A percentile compares a stretch with the other conserved stretches of the same genome.
phyloP scores from a whole-genome alignment of 345 rosid species.

The Cardamine occulta region DNA sequence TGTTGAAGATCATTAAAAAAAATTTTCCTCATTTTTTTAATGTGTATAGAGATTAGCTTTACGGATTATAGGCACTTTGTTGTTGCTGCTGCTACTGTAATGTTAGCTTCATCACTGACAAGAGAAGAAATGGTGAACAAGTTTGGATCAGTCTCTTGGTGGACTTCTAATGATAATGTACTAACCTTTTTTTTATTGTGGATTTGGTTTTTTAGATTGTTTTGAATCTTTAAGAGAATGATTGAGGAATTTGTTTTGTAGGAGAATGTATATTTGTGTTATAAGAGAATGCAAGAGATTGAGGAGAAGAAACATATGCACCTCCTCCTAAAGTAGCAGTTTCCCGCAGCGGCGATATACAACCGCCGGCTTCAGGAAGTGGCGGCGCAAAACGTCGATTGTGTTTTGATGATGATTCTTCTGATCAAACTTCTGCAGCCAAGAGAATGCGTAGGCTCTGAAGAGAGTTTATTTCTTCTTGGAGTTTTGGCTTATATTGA shows the following conservation, averaged over 20 bases:
- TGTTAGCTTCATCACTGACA: constrained; percentile 57
- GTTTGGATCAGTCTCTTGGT: constrained; percentile 54
- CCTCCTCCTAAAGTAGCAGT: constrained; percentile 31
- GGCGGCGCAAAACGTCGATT: constrained; percentile 65
- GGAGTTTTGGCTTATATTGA: constrained; percentile 42
- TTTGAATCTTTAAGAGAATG: not conserved
- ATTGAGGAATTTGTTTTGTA: constrained; percentile 36
- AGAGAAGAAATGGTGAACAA: constrained; percentile 56
- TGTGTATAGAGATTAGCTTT: constrained; percentile 59
- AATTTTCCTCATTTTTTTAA: constrained; percentile 21
- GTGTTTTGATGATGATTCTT: constrained; percentile 51
- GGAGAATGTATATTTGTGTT: constrained; percentile 68
- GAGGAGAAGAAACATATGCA: constrained; percentile 52
- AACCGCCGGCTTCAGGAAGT: constrained; percentile 44
- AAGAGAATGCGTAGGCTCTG: constrained; percentile 53
- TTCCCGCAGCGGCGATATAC: not conserved
- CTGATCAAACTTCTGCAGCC: constrained; percentile 44
- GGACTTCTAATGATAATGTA: constrained; percentile 62
- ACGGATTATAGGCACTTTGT: constrained; percentile 68
- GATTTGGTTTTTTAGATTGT: constrained; percentile 2
- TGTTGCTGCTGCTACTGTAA: constrained; percentile 81
- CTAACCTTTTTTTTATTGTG: not conserved
- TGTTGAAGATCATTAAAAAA: not conserved
- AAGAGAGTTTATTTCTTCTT: constrained; percentile 35
- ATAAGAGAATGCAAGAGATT: constrained; percentile 57